Percentiles rank a stretch among this genome's conserved stretches.
Evolutionary conservation across 805 yeast genomes (phyloP).

Genomic region (Candida succiphila): DNA sequence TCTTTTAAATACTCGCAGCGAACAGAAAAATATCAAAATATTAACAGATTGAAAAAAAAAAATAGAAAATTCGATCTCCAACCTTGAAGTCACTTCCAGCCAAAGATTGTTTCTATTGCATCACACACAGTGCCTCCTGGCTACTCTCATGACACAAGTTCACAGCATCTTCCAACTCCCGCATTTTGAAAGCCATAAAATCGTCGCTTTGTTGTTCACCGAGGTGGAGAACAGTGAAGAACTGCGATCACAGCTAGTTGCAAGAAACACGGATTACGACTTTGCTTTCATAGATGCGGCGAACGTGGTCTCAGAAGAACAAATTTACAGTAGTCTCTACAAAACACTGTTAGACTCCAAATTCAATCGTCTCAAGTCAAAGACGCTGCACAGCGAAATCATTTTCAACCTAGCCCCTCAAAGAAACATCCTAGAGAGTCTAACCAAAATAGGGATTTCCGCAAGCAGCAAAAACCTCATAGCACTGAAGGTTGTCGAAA

Average conservation of each 20-base stretch:
- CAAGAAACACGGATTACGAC: constrained; percentile 38
- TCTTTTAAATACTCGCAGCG: too few species aligned
- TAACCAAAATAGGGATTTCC: constrained; percentile 61
- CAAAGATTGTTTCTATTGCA: too few species aligned
- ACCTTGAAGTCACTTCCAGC: too few species aligned
- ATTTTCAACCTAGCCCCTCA: constrained; percentile 61
- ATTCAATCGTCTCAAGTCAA: constrained; percentile 45
- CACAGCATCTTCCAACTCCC: too few species aligned
- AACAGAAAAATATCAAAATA: too few species aligned
- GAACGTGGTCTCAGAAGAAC: constrained; percentile 50
- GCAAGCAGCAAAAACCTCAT: constrained; percentile 34
- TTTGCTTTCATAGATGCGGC: constrained; percentile 58
- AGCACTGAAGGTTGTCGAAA: constrained; percentile 36
- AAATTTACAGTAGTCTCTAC: constrained; percentile 49
- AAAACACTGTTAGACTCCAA: constrained; percentile 45
- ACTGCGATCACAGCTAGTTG: constrained; percentile 34
- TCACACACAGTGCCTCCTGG: too few species aligned
- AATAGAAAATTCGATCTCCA: too few species aligned
- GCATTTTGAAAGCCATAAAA: too few species aligned
- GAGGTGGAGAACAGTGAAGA: constrained; percentile 33
- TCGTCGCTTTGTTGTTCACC: constrained; percentile 27
- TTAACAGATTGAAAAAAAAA: too few species aligned
- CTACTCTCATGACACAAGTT: too few species aligned
- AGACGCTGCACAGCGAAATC: constrained; percentile 61
- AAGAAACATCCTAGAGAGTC: constrained; percentile 62